phyloP scores from a whole-genome alignment of 305 asterid species.

The Petunia hybrid region DNA sequence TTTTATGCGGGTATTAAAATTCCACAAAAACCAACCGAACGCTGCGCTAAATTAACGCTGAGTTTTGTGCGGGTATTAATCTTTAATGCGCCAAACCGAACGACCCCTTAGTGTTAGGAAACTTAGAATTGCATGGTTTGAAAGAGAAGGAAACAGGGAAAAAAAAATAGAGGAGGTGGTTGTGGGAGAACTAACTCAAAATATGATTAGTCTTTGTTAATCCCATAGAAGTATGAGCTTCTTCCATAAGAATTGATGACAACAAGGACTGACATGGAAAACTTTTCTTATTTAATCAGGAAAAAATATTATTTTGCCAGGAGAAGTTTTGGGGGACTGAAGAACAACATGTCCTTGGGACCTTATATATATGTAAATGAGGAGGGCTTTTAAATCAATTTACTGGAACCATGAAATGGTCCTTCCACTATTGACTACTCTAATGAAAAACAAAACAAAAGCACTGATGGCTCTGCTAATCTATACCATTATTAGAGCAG shows the following conservation, averaged over 20 bases:
- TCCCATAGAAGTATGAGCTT: constrained; percentile 9
- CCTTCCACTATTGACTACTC: constrained; percentile 24
- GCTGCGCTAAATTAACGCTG: no score
- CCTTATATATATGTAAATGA: background rate
- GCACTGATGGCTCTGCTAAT: constrained; percentile 17
- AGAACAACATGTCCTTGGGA: constrained; percentile 1
- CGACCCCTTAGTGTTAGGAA: constrained; percentile 11
- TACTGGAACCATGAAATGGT: background rate
- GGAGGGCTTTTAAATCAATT: background rate
- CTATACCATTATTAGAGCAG: constrained; percentile 9
- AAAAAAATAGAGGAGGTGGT: background rate
- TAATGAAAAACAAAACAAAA: background rate
- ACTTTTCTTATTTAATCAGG: constrained; percentile 16
- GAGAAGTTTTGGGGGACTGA: background rate
- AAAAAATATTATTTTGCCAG: background rate
- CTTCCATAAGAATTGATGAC: background rate
- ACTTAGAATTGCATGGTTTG: background rate
- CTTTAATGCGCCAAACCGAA: background rate
- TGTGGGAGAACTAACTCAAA: background rate
- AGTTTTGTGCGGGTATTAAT: no score
- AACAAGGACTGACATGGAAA: constrained; percentile 6
- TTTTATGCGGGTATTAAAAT: no score
- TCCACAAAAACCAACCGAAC: no score
- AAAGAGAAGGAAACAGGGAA: background rate
- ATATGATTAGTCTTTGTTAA: background rate